These are phyloP conservation scores for Ophiostoma montium DNA, from an alignment of 2,329 filamentous ascomycete species.

Conservation along the genomic window DNA sequence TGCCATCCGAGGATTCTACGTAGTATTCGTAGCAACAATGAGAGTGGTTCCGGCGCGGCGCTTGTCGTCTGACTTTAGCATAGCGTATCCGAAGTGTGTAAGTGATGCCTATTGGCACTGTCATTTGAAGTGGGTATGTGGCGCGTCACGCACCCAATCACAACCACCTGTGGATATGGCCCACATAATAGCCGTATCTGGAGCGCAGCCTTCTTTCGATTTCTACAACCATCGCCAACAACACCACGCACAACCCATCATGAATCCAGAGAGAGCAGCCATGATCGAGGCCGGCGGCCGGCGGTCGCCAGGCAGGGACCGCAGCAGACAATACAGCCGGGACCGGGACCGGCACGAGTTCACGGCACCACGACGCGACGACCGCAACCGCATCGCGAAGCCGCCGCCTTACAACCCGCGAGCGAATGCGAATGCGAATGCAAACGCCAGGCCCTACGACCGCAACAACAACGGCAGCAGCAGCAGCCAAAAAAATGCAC, in stretches of 20 bases:
- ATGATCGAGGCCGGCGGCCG: conserved; percentile 32
- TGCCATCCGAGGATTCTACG: too few relatives aligned
- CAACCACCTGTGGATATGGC: too few relatives aligned
- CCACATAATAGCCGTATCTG: background rate
- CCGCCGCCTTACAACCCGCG: conserved; percentile 16
- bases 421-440: too few relatives aligned
- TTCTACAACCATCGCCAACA: background rate
- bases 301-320: conserved; percentile 22
- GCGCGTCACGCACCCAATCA: too few relatives aligned
- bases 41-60: too few relatives aligned
- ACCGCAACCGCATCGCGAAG: conserved; percentile 38
- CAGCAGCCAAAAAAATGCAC: background rate
- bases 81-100: too few relatives aligned
- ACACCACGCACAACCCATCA: conserved; percentile 16
- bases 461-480: background rate
- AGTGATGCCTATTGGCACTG: too few relatives aligned
- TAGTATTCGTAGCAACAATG: too few relatives aligned
- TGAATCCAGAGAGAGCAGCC: conserved; percentile 41
- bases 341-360: conserved; percentile 27
- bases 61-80: too few relatives aligned
- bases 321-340: background rate
- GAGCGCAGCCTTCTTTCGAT: background rate
- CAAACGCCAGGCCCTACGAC: background rate
- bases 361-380: conserved; percentile 40
- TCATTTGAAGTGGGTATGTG: too few relatives aligned